Conservation (phyloP, 1,284 basidiomycete species). For the Moniliophthora roreri region DNA sequence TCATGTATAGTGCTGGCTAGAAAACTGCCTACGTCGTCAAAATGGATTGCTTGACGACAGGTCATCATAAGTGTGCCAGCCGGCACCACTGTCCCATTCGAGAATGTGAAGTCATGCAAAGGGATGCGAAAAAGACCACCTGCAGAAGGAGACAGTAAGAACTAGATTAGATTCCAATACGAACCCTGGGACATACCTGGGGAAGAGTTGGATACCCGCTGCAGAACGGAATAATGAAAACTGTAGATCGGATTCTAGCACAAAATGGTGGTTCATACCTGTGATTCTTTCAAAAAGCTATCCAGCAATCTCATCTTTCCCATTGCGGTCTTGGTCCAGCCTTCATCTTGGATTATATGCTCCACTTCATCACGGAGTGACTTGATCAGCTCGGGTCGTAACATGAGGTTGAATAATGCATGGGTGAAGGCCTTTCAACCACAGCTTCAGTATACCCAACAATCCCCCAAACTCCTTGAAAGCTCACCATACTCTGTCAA, state of each 20-base stretch:
- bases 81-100: neutral
- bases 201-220: neutral
- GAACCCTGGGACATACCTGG: neutral
- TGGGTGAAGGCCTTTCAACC: conserved; percentile 26
- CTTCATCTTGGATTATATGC: conserved; percentile 24
- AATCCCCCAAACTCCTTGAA: neutral
- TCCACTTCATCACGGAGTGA: conserved; percentile 35
- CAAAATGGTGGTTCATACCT: conserved; percentile 22
- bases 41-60: neutral
- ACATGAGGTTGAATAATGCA: conserved; percentile 32
- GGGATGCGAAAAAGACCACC: neutral
- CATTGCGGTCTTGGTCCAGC: conserved; percentile 34
- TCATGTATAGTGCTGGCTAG: neutral
- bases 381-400: conserved; percentile 27
- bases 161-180: too few species aligned
- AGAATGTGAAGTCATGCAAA: neutral
- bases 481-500: neutral
- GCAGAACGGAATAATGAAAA: too few species aligned
- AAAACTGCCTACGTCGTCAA: neutral
- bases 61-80: neutral
- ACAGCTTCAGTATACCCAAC: neutral
- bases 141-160: neutral
- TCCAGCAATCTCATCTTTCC: conserved; percentile 34
- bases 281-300: conserved; percentile 34
- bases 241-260: conserved; percentile 16